Base-by-base conservation (phyloP, 768 basidiomycete species). In the Leucosporidium creatinivorum region DNA sequence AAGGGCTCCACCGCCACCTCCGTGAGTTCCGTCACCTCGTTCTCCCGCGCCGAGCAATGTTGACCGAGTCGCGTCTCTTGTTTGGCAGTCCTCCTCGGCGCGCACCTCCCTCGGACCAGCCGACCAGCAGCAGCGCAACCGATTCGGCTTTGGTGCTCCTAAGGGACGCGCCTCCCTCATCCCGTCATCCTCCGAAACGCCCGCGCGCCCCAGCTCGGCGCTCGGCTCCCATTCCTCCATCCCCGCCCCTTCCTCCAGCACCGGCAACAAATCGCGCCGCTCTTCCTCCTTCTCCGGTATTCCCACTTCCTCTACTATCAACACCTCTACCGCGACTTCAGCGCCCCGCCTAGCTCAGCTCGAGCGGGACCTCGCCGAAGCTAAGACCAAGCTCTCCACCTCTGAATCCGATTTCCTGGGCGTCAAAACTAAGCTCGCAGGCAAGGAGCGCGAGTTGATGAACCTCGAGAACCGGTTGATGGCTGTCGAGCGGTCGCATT, bases 181-280 rank as follows among this genome's bases (percentile, higher is more conserved):
- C 2, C 21, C 49, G 1, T 23, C 61, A 0, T n/a, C 61, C 9
- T 58, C 69, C 9, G 21, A 55, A 28, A 30, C 66, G 0, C 39
- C 58, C 51, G 48, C 50, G 9, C 65, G 69, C 3, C 69, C 69
- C 1, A 60, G 62, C 25, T 70, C 69, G 10, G 26, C 65, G 23
- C 62, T 66, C 39, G 23, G 51, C 18, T 58, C 52, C 12, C 36
- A 47, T 3, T 28, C 47, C 10, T 28, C 26, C 21, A 58, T 70
- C 25, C 62, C 65, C 23, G 56, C 33, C n/a, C 62, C 39, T 19
- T 55, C 39, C 13, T 5, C 61, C 0, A 44, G 8, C 13, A 59
- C 68, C 30, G 50, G 62, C 19, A 2, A 52, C 1, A 21, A 25
- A 26, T 36, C 48, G 21, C 61, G 51, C 6, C 30, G 19, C 12